A percentile compares a stretch with the other conserved stretches of the same genome.
phyloP scores from a whole-genome alignment of 108 stramenopile species.

The Conticribra guillardii region DNA sequence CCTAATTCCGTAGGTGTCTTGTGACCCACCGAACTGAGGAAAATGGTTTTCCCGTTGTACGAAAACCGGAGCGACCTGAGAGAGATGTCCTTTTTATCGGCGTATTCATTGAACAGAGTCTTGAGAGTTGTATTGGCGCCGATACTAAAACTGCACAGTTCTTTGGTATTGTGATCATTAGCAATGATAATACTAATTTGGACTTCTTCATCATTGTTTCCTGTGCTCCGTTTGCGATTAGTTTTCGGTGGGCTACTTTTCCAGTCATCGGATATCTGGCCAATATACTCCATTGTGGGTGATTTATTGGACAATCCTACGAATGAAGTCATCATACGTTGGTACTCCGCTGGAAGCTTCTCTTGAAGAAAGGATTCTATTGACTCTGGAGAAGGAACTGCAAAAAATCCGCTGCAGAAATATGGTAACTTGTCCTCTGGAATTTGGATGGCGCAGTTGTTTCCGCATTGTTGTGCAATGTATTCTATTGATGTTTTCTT shows the following conservation, averaged over 20 bases:
- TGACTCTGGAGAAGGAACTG: not conserved
- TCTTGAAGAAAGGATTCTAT: not conserved
- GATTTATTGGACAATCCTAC: not conserved
- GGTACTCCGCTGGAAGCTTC: conserved; percentile 2
- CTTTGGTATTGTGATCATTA: not conserved
- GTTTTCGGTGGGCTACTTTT: not conserved
- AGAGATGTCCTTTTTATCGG: conserved; percentile 6
- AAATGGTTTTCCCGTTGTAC: conserved; percentile 7
- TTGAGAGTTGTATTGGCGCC: conserved; percentile 1
- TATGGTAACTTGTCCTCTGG: not conserved
- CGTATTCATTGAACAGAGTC: conserved; percentile 13
- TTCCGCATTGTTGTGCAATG: not conserved
- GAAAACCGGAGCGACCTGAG: conserved; percentile 2
- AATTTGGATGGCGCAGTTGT: not conserved
- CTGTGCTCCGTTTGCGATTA: not conserved
- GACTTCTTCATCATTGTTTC: not conserved
- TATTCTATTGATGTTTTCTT: no score
- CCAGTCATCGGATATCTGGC: not conserved
- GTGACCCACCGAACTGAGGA: conserved; percentile 2
- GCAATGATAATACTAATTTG: conserved; percentile 1
- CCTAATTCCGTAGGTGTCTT: conserved; percentile 3
- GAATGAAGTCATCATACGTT: conserved; percentile 3
- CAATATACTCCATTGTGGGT: not conserved
- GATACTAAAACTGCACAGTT: conserved; percentile 3
- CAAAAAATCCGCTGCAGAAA: not conserved